phyloP scores from a whole-genome alignment of 768 basidiomycete genomes.

The Termitomyces sp. region DNA sequence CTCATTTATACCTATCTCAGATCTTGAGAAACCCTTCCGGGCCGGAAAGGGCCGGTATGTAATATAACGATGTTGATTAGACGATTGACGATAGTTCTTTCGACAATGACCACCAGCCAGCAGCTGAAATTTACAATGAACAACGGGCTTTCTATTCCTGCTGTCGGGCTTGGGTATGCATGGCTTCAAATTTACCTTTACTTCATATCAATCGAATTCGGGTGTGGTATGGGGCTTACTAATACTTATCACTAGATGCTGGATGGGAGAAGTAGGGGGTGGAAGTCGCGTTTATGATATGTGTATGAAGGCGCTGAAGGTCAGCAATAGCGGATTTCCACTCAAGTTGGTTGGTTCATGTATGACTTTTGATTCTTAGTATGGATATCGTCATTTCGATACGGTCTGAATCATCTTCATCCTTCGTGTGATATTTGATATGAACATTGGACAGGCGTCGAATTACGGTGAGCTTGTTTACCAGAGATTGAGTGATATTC shows the following conservation, averaged over 20 bases:
- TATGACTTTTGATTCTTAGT: constrained; percentile 15
- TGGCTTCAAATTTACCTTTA: background rate
- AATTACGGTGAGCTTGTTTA: constrained; percentile 18
- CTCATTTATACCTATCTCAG: no score
- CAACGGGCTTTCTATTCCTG: constrained; percentile 24
- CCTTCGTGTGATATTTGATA: background rate
- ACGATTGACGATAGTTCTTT: background rate
- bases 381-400: constrained; percentile 45
- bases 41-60: background rate
- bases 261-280: constrained; percentile 31
- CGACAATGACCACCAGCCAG: background rate
- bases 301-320: constrained; percentile 29
- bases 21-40: background rate
- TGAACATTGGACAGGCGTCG: constrained; percentile 16
- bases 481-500: background rate
- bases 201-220: background rate
- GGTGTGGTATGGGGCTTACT: background rate
- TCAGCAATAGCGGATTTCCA: background rate
- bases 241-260: constrained; percentile 19
- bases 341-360: background rate
- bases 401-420: constrained; percentile 18
- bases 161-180: constrained; percentile 25
- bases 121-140: constrained; percentile 20
- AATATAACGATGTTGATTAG: no score
- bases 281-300: constrained; percentile 36